Evolutionary conservation across 805 yeast genomes (phyloP), one percentile per base, ranked within the genome.

Genomic region (Yamadazyma paraphyllophila): DNA sequence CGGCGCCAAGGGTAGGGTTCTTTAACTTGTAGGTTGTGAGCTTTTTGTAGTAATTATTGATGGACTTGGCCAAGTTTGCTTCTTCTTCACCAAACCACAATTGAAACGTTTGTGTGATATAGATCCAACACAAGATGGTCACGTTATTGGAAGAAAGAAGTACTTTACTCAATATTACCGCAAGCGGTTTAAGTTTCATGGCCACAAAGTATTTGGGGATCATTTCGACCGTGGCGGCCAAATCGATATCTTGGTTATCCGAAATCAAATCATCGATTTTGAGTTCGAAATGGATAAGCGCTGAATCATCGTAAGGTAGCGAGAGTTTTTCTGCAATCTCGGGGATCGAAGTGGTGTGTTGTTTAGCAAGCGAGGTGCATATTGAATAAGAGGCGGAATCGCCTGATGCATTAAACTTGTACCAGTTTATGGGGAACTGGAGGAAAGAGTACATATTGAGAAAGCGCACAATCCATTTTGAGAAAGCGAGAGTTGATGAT

Each of bases 221-320:
- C 42, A 6, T n/a, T 2, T 65, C 29, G 30, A 30, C 10, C 12
- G 34, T 31, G 5, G 29, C 9, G 16, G 12, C 24, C 10, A 27
- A 10, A 4, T 34, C 29, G 2, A 42, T 20, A 11, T 9, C 32
- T 14, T 17, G 34, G 16, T 42, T 42, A 8, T 42, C 45, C 1
- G 39, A 8, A n/a, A 42, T 13, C 14, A 42, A 13, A 5, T 42
- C 45, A 26, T 34, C 40, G 4, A 34, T 60, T 60, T 13, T 62
- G 11, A 20, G 16, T n/a, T 37, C 32, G 27, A 37, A 37, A 30
- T 37, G 16, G n/a, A 13, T 14, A 4, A 37, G n/a, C 16, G 32
- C 14, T 13, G 40, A 26, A 8, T 20, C 17, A 10, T 25, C 40
- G n/a, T 26, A 37, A 6, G 26, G 5, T 4, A 37, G 9, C 16